Evolutionary conservation across 306 rosid genomes (phyloP).

Genomic region (Dalbergia cochinchinensis): DNA sequence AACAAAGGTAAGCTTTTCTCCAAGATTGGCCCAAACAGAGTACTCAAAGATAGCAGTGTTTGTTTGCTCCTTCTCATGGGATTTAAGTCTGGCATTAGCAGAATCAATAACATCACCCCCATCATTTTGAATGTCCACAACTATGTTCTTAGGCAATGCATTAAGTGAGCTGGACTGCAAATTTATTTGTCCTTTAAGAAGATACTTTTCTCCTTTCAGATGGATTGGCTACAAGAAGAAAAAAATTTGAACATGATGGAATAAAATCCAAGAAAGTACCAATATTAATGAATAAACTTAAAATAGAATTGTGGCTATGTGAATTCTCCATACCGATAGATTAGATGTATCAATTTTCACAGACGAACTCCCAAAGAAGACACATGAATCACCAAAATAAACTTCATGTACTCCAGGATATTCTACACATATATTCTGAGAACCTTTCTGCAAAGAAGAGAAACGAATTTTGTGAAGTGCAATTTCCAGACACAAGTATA

Average conservation of each 20-base stretch:
- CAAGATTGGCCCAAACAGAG: conserved; percentile 79
- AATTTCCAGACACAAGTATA: conserved; percentile 30
- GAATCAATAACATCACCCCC: conserved; percentile 57
- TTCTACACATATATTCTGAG: conserved; percentile 80
- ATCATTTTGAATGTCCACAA: conserved; percentile 66
- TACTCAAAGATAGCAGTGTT: conserved; percentile 67
- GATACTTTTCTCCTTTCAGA: conserved; percentile 88
- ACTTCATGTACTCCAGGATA: conserved; percentile 93
- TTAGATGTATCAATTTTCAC: conserved; percentile 73
- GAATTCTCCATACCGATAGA: conserved; percentile 62
- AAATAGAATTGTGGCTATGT: conserved; percentile 27
- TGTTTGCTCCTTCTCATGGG: conserved; percentile 59
- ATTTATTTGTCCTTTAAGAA: conserved; percentile 80
- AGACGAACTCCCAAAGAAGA: conserved; percentile 90
- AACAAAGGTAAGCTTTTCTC: conserved; percentile 77
- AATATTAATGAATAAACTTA: conserved; percentile 1
- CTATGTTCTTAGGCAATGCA: conserved; percentile 71
- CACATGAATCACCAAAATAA: conserved; percentile 77
- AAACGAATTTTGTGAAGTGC: conserved; percentile 44
- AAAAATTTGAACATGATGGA: conserved; percentile 21
- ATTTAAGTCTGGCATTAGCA: conserved; percentile 59
- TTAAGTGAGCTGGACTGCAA: conserved; percentile 64
- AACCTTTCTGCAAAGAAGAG: conserved; percentile 85
- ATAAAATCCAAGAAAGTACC: conserved; percentile 23
- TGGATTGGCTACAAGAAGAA: conserved; percentile 68